Conservation (phyloP, 1,284 basidiomycete species). For the Sparassis latifolia region DNA sequence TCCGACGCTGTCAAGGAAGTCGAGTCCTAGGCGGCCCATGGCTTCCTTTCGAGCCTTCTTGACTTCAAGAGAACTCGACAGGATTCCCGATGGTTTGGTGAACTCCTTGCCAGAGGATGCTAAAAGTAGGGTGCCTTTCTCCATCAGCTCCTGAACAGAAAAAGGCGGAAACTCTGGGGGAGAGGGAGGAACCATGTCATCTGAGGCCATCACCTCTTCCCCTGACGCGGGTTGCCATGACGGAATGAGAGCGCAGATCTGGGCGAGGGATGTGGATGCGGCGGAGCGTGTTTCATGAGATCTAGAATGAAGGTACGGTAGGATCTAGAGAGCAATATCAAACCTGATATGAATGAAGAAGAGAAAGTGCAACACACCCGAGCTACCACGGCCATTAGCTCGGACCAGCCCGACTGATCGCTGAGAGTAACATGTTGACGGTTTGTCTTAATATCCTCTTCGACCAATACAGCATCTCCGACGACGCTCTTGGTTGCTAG, state of each 20-base stretch:
- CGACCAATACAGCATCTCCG: conserved; percentile 73
- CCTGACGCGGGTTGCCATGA: conserved; percentile 65
- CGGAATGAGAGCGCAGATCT: conserved; percentile 80
- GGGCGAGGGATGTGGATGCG: conserved; percentile 78
- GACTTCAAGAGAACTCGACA: conserved; percentile 65
- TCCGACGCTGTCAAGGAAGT: conserved; percentile 68
- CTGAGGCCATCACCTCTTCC: conserved; percentile 19
- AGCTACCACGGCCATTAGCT: conserved; percentile 78
- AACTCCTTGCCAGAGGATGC: conserved; percentile 90
- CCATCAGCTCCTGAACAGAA: conserved; percentile 70
- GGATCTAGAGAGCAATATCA: conserved; percentile 44
- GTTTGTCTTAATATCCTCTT: conserved; percentile 65
- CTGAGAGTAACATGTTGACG: conserved; percentile 51
- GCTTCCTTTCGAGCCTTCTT: conserved; percentile 78
- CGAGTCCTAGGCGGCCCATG: conserved; percentile 76
- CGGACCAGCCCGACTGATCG: conserved; percentile 71
- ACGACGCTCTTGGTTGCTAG: conserved; percentile 79
- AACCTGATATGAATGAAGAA: not conserved
- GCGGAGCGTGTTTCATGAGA: conserved; percentile 83
- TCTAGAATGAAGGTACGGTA: conserved; percentile 85
- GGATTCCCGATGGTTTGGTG: conserved; percentile 58
- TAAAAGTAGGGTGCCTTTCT: conserved; percentile 70
- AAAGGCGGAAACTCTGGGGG: conserved; percentile 63
- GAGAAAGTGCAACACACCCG: conserved; percentile 43
- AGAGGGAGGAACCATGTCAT: conserved; percentile 21